phyloP scores from a whole-genome alignment of 495 filamentous ascomycete genomes.

The Parmelia sp. region DNA sequence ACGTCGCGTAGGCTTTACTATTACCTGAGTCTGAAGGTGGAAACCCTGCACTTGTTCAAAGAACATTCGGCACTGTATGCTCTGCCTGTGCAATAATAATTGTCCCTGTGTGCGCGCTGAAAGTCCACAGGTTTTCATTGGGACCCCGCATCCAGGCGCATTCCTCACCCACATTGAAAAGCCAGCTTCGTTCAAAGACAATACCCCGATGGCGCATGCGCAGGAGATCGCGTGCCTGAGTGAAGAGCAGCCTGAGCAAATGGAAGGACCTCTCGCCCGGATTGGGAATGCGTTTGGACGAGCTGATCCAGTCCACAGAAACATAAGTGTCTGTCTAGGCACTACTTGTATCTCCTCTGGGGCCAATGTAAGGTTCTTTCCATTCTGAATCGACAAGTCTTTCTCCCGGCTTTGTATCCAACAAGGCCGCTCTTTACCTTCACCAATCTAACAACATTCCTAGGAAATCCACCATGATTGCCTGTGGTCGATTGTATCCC shows the following conservation, averaged over 20 bases:
- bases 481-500: neutral
- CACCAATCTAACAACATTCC: neutral
- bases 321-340: neutral
- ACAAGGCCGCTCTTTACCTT: neutral
- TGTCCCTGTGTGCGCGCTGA: neutral
- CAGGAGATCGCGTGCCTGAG: neutral
- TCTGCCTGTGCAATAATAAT: too few species aligned
- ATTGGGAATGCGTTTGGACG: neutral
- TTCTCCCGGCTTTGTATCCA: neutral
- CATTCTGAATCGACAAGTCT: neutral
- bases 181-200: neutral
- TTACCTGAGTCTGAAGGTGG: neutral
- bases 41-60: neutral
- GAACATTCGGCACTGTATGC: neutral
- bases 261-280: neutral
- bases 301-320: neutral
- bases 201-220: neutral
- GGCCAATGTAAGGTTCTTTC: neutral
- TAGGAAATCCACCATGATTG: neutral
- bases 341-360: neutral
- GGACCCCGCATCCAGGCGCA: constrained; percentile 5
- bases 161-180: neutral
- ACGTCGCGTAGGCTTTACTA: neutral
- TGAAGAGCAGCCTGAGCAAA: neutral
- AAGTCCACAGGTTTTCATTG: neutral